These are phyloP conservation scores for Pholiota molesta DNA, from an alignment of 768 basidiomycete species.

Conservation along the genomic window DNA sequence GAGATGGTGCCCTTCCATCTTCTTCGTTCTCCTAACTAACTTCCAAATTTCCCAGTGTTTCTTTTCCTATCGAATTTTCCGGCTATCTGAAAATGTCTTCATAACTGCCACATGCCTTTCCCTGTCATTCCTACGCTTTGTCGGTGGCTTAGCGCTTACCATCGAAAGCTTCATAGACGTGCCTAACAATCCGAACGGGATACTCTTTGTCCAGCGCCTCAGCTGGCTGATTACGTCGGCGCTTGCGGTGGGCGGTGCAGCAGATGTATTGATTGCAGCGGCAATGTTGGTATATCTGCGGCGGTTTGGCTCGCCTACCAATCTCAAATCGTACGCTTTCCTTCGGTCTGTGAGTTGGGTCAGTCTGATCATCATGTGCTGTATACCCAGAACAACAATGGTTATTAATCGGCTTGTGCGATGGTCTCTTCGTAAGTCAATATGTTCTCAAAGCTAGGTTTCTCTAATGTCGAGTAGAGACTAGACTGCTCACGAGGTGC, in stretches of 20 bases:
- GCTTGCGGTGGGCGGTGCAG: slow-evolving; percentile 14
- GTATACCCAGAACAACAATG: slow-evolving; percentile 7
- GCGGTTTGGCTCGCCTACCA: slow-evolving; percentile 11
- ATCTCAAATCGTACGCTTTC: slow-evolving; percentile 12
- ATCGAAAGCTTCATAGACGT: slow-evolving; percentile 19
- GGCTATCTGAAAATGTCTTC: slow-evolving; percentile 7
- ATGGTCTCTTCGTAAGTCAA: slow-evolving; percentile 19
- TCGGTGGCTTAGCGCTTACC: slow-evolving; percentile 12
- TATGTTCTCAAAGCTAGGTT: neutral
- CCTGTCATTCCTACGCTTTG: slow-evolving; percentile 15
- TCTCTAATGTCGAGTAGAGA: slow-evolving; percentile 6
- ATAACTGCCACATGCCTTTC: slow-evolving; percentile 6
- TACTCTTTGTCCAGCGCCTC: slow-evolving; percentile 11
- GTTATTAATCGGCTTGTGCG: slow-evolving; percentile 20
- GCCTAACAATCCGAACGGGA: slow-evolving; percentile 13
- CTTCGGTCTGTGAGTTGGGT: neutral
- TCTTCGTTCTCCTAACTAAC: neutral
- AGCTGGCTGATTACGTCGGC: slow-evolving; percentile 21
- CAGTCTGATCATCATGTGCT: neutral
- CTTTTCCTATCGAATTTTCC: slow-evolving; percentile 16
- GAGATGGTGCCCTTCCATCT: neutral
- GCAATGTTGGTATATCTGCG: slow-evolving; percentile 15
- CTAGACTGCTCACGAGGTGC: slow-evolving; percentile 18
- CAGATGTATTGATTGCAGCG: slow-evolving; percentile 17
- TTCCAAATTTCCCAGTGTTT: neutral